These are phyloP conservation scores for Aspergillus ellipticus DNA, from an alignment of 495 filamentous ascomycete species.

Conservation along the genomic window DNA sequence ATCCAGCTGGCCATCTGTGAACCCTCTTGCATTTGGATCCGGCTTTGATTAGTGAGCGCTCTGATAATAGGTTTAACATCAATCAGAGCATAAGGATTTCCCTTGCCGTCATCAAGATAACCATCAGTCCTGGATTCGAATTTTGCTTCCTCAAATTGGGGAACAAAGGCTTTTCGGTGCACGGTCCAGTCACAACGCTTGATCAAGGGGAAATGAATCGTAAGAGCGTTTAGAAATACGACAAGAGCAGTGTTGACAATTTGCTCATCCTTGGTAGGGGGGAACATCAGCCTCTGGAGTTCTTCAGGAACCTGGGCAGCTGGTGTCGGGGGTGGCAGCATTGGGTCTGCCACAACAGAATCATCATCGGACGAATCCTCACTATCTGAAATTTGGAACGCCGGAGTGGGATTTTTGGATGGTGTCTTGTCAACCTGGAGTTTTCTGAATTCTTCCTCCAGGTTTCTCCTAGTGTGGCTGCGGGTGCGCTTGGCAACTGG, in stretches of 20 bases:
- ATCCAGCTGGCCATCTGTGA: conserved; percentile 14
- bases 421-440: too few species aligned
- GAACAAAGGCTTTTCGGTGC: background rate
- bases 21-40: conserved; percentile 10
- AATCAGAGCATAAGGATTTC: background rate
- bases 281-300: background rate
- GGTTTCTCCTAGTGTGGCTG: too few species aligned
- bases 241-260: conserved; percentile 17
- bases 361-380: too few species aligned
- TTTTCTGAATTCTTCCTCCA: too few species aligned
- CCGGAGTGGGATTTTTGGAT: background rate
- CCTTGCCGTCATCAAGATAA: conserved; percentile 2
- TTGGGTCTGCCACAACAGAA: too few species aligned
- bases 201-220: background rate
- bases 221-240: conserved; percentile 5
- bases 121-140: conserved; percentile 14
- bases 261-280: conserved; percentile 7
- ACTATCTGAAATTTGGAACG: too few species aligned
- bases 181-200: background rate
- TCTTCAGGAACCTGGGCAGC: background rate
- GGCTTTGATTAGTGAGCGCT: background rate
- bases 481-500: conserved; percentile 7
- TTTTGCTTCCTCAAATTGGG: background rate
- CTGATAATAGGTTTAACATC: conserved; percentile 8
- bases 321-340: too few species aligned